phyloP scores from a whole-genome alignment of 768 basidiomycete species.

The Pulveroboletus sp. region DNA sequence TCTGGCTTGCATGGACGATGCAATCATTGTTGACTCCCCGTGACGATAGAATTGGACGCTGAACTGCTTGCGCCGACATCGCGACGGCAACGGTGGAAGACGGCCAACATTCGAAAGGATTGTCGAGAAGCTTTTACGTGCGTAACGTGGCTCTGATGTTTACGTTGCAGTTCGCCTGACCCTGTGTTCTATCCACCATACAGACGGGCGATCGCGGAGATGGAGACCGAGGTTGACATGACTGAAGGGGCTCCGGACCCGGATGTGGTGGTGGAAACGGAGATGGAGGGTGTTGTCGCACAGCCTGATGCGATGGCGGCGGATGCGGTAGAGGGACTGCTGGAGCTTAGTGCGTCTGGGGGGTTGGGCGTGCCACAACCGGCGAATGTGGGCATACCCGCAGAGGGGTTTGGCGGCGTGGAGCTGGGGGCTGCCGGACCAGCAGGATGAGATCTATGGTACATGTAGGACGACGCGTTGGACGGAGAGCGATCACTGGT shows the following conservation, averaged over 20 bases:
- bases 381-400: not conserved
- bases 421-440: constrained; percentile 6
- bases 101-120: constrained; percentile 42
- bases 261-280: constrained; percentile 3
- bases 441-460: constrained; percentile 8
- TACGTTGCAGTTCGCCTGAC: not conserved
- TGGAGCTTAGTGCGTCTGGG: not conserved
- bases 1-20: not conserved
- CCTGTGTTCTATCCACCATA: too few relatives aligned
- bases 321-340: not conserved
- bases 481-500: too few relatives aligned
- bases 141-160: constrained; percentile 21
- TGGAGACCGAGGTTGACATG: constrained; percentile 38
- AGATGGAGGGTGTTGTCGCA: constrained; percentile 4
- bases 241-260: not conserved
- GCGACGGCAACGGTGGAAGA: constrained; percentile 59
- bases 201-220: constrained; percentile 46
- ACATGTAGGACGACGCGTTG: constrained; percentile 2
- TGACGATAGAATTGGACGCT: constrained; percentile 54
- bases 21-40: not conserved
- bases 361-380: not conserved
- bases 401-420: not conserved
- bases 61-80: constrained; percentile 54
- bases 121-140: constrained; percentile 63
- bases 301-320: not conserved